These are phyloP conservation scores for Aureobasidium pullulans DNA, from an alignment of 2,329 filamentous ascomycete species.

Conservation along the genomic window DNA sequence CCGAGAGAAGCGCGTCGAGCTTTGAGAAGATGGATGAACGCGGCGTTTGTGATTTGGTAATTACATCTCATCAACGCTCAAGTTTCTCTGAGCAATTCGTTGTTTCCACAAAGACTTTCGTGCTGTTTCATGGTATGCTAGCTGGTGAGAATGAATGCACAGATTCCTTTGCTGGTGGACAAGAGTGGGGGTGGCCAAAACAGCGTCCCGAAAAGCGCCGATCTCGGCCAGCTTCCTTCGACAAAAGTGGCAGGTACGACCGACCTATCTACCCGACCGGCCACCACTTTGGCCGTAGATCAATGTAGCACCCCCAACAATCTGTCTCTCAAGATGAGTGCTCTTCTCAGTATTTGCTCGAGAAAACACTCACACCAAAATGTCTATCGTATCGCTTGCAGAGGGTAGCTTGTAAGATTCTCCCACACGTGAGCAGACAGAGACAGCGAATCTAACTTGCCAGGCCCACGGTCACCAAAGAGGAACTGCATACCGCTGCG, in stretches of 20 bases:
- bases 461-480: conserved; percentile 21
- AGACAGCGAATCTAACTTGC: neutral
- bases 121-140: neutral
- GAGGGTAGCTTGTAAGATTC: conserved; percentile 17
- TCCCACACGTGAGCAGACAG: neutral
- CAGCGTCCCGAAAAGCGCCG: neutral
- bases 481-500: conserved; percentile 21
- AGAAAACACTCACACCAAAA: neutral
- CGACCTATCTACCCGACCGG: neutral
- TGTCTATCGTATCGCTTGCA: conserved; percentile 25
- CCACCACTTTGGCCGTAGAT: neutral
- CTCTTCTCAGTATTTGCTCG: neutral
- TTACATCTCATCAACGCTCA: no score
- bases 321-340: neutral
- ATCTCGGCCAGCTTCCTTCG: neutral
- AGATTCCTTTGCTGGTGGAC: neutral
- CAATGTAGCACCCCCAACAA: neutral
- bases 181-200: neutral
- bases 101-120: neutral
- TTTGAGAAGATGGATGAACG: neutral
- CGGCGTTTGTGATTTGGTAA: neutral
- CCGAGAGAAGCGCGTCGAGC: neutral
- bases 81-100: no score
- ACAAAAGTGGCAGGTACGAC: neutral
- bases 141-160: neutral